phyloP scores from a whole-genome alignment of 139 green algal genomes.

The Micractinium sp. region DNA sequence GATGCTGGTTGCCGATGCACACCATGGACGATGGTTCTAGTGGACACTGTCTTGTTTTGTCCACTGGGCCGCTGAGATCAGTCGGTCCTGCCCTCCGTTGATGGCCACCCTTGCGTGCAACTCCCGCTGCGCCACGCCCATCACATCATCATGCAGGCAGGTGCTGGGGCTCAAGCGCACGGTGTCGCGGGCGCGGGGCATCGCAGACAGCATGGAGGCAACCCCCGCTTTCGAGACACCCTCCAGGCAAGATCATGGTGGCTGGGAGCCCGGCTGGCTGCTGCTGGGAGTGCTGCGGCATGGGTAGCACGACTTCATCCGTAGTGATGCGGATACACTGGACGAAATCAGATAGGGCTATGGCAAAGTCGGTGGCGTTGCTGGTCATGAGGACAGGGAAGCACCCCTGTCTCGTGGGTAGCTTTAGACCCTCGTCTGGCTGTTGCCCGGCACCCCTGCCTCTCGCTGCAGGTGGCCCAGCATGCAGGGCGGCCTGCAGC shows the following conservation, averaged over 20 bases:
- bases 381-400: not conserved
- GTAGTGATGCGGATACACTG: too few relatives aligned
- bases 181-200: conserved; percentile 31
- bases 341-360: too few relatives aligned
- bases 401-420: not conserved
- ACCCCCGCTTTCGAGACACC: conserved; percentile 44
- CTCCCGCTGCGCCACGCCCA: not conserved
- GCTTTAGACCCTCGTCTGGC: not conserved
- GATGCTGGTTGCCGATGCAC: too few relatives aligned
- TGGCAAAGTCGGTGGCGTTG: too few relatives aligned
- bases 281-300: not conserved
- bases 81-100: not conserved
- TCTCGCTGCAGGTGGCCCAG: conserved; percentile 41
- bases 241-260: conserved; percentile 10
- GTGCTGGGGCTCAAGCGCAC: conserved; percentile 31
- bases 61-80: too few relatives aligned
- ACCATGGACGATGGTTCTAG: too few relatives aligned
- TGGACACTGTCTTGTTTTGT: too few relatives aligned
- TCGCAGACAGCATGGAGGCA: conserved; percentile 49
- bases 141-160: not conserved
- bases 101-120: not conserved
- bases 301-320: too few relatives aligned
- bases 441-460: not conserved
- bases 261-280: not conserved
- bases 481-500: conserved; percentile 50